A percentile compares a stretch with the other conserved stretches of the same genome.
Conservation (phyloP, 2,329 filamentous ascomycete species). For the Paramyrothecium sp. region DNA sequence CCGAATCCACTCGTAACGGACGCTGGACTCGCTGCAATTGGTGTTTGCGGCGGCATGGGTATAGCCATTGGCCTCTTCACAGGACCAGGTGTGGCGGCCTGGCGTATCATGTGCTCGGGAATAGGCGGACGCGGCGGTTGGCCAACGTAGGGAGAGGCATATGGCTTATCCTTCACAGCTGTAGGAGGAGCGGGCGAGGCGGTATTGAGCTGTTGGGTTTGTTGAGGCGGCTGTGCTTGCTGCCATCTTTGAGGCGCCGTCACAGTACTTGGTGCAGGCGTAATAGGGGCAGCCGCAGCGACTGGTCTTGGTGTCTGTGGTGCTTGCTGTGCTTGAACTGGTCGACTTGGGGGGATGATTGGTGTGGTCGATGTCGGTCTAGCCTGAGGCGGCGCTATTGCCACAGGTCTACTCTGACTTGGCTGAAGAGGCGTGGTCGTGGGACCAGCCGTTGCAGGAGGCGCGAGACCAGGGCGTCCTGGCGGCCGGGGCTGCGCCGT, state of each 20-base stretch:
- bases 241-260: conserved; percentile 32
- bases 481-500: conserved; percentile 12
- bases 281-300: conserved; percentile 27
- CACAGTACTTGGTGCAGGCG: conserved; percentile 17
- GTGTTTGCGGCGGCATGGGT: conserved; percentile 28
- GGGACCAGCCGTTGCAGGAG: conserved; percentile 34
- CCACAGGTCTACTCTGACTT: conserved; percentile 23
- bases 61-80: not conserved
- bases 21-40: conserved; percentile 24
- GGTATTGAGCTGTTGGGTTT: conserved; percentile 20
- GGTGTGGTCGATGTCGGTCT: conserved; percentile 30
- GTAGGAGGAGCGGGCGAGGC: conserved; percentile 19
- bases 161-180: conserved; percentile 24
- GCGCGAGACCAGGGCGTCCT: conserved; percentile 28
- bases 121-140: conserved; percentile 35
- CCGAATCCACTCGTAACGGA: conserved; percentile 38
- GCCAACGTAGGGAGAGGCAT: conserved; percentile 23
- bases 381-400: conserved; percentile 20
- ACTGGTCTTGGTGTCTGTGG: conserved; percentile 19
- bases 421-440: conserved; percentile 32
- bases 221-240: conserved; percentile 24
- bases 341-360: conserved; percentile 30
- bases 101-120: conserved; percentile 40
- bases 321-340: conserved; percentile 26
- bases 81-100: conserved; percentile 27